phyloP scores from a whole-genome alignment of 1,139 yeast species.

The Pichia sp. region DNA sequence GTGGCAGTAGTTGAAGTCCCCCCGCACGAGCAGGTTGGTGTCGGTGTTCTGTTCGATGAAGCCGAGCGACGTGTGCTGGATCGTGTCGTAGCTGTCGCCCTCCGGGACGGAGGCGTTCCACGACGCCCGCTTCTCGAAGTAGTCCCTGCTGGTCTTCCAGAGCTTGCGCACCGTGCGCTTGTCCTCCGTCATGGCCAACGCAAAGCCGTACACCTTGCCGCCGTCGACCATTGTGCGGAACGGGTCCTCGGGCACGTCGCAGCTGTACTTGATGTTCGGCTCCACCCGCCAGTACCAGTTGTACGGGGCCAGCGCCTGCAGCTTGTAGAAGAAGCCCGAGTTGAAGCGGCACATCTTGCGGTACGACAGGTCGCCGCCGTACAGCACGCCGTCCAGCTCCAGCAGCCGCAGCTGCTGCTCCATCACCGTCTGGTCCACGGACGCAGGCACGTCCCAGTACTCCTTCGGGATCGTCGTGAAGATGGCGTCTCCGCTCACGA shows the following conservation, averaged over 20 bases:
- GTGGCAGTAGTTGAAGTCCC: slow-evolving; percentile 74
- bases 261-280: slow-evolving; percentile 57
- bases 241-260: slow-evolving; percentile 65
- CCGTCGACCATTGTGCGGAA: slow-evolving; percentile 62
- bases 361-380: slow-evolving; percentile 58
- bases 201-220: slow-evolving; percentile 57
- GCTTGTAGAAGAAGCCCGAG: slow-evolving; percentile 68
- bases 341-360: slow-evolving; percentile 76
- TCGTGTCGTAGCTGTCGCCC: slow-evolving; percentile 34
- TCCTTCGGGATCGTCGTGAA: slow-evolving; percentile 46
- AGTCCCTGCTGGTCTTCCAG: slow-evolving; percentile 56
- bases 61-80: slow-evolving; percentile 41
- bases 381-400: slow-evolving; percentile 43
- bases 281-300: slow-evolving; percentile 80
- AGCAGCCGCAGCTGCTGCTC: slow-evolving; percentile 47
- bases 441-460: slow-evolving; percentile 53
- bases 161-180: slow-evolving; percentile 52
- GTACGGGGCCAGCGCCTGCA: slow-evolving; percentile 51
- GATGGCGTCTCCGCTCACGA: slow-evolving; percentile 42
- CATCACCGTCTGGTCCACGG: slow-evolving; percentile 58
- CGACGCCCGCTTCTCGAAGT: slow-evolving; percentile 39
- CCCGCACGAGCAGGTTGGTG: slow-evolving; percentile 35
- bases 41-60: slow-evolving; percentile 50
- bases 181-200: slow-evolving; percentile 59
- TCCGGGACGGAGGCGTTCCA: slow-evolving; percentile 12